Conservation (phyloP, 208 protist species). For the Lotmaria passim region DNA sequence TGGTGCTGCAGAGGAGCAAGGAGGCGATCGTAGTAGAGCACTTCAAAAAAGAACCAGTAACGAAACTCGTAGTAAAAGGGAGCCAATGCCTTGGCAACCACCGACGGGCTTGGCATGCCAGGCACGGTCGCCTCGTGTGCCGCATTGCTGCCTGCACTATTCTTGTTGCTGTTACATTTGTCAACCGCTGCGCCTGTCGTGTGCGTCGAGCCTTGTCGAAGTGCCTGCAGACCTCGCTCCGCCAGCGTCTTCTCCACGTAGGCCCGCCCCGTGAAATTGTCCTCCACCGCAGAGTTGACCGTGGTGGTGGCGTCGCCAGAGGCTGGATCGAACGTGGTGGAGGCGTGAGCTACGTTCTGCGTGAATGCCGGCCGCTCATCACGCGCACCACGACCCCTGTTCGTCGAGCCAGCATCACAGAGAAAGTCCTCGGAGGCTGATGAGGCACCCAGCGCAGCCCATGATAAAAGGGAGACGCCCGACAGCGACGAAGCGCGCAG, state of each 20-base stretch:
- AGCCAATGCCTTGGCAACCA: conserved; percentile 2
- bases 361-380: too few species aligned
- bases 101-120: neutral
- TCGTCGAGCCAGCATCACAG: neutral
- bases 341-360: too few species aligned
- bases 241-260: conserved; percentile 22
- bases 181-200: neutral
- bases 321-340: too few species aligned
- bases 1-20: conserved; percentile 31
- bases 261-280: neutral
- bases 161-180: neutral
- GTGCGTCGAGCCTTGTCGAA: neutral
- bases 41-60: conserved; percentile 78
- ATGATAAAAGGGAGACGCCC: neutral
- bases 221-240: neutral
- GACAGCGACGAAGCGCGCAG: too few species aligned
- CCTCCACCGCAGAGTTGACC: neutral
- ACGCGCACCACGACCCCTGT: too few species aligned
- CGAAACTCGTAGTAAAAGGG: conserved; percentile 67
- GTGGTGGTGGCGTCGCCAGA: neutral
- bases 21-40: conserved; percentile 57
- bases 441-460: too few species aligned
- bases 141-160: neutral
- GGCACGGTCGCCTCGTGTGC: neutral
- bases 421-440: too few species aligned